Evolutionary conservation across 2,329 filamentous ascomycete genomes (phyloP), one percentile per base, ranked within the genome.

Genomic region (Aspergillus brunneoviolaceus): DNA sequence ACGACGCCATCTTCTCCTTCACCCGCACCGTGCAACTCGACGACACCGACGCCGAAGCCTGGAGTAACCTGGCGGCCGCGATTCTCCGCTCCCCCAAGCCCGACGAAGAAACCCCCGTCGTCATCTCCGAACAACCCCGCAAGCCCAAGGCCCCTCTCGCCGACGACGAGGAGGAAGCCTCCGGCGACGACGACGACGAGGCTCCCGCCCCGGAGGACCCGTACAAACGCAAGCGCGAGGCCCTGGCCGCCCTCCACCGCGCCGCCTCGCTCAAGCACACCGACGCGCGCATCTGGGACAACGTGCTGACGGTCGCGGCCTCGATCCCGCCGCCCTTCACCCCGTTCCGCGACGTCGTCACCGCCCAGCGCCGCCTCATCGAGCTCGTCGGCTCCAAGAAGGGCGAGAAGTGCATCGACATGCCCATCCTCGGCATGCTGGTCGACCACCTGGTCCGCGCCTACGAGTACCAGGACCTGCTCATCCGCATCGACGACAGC

Each of bases 201-300:
- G 55, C 69, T 53, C 27, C 63, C 23, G 31, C 59, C 5, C 61
- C 64, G 5, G 49, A 68, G 56, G 84, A 88, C 63, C 85, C 87
- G 0, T 81, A 86, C 39, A 82, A 82, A 51, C 81, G 91, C 56
- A 84, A 92, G 1, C 80, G 84, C 0, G 91, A 96, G 71, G 88
- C 95, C 0, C 84, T 99, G 0, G 81, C 85, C 5, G 94, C 95
- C 0, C 91, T 96, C 76, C 95, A 96, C 72, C 89, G 90, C 64
- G 95, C 93, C 10, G 92, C 93, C 0, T 84, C 85, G 4, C 85
- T 96, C 25, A 92, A 96, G 54, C 85, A 91, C 74, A 88, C 92
- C 68, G 94, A 94, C 77, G 91, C 89, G 84, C 88, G 91, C 67
- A 97, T 99, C 74, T 98, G 94, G 94, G 91, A 96, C 72, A 99